Evolutionary conservation across 805 yeast species (phyloP).

Genomic region (Scheffersomyces ergatensis): DNA sequence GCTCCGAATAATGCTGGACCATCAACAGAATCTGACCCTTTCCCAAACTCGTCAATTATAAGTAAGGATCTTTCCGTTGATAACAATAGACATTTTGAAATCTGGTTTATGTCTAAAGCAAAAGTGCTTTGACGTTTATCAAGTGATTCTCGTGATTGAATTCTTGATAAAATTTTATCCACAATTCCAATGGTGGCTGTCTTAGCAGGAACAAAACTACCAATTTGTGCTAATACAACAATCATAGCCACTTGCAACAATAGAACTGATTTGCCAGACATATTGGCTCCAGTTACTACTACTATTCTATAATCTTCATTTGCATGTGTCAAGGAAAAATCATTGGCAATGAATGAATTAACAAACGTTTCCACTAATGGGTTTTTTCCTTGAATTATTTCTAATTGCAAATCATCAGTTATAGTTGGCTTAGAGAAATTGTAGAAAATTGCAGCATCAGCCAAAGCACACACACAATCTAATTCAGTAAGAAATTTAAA

Average conservation of each 20-base stretch:
- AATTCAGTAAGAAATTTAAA: not conserved
- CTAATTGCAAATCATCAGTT: constrained; percentile 8
- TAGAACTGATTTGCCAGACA: constrained; percentile 49
- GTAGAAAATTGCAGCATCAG: constrained; percentile 2
- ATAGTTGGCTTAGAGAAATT: constrained; percentile 3
- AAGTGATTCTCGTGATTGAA: constrained; percentile 39
- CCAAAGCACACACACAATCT: constrained; percentile 8
- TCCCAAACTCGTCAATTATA: constrained; percentile 54
- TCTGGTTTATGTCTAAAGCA: constrained; percentile 45
- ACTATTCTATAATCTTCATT: constrained; percentile 20
- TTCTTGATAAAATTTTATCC: constrained; percentile 46
- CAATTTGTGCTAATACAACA: constrained; percentile 50
- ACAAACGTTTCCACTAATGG: constrained; percentile 42
- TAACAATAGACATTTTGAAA: constrained; percentile 40
- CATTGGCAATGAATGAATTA: constrained; percentile 42
- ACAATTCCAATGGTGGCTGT: constrained; percentile 45
- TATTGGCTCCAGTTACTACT: constrained; percentile 43
- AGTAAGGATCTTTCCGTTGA: constrained; percentile 41
- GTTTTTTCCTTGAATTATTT: constrained; percentile 44
- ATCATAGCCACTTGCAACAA: constrained; percentile 48
- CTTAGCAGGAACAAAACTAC: constrained; percentile 53
- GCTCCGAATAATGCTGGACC: constrained; percentile 47
- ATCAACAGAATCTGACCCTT: constrained; percentile 48
- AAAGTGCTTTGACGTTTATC: constrained; percentile 47
- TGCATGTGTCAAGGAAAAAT: constrained; percentile 20